phyloP scores from a whole-genome alignment of 1,139 yeast genomes.

The Debaryomyces psychrophilus region DNA sequence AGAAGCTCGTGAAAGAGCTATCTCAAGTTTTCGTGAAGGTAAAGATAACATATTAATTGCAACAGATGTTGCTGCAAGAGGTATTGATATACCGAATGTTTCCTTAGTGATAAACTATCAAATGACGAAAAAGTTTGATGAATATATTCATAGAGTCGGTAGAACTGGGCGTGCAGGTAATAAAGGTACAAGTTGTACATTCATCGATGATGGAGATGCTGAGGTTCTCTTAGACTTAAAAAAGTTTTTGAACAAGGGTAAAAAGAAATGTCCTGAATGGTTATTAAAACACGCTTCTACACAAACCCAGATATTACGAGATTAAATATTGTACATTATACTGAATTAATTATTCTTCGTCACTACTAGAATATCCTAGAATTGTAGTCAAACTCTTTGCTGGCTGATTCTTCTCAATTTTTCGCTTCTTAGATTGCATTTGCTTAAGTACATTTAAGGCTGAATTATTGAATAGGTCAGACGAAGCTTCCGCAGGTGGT shows the following conservation, averaged over 20 bases:
- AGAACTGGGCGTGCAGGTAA: slow-evolving; percentile 96
- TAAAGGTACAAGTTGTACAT: slow-evolving; percentile 73
- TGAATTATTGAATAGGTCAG: slow-evolving; percentile 9
- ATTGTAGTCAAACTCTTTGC: slow-evolving; percentile 13
- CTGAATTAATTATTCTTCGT: slow-evolving; percentile 24
- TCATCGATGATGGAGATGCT: slow-evolving; percentile 61
- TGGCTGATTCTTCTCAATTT: background rate
- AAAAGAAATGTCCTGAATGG: slow-evolving; percentile 57
- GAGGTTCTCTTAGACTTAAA: slow-evolving; percentile 56
- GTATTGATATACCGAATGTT: slow-evolving; percentile 87
- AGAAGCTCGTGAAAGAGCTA: slow-evolving; percentile 81
- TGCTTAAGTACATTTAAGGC: slow-evolving; percentile 12
- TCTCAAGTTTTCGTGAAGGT: slow-evolving; percentile 64
- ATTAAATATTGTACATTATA: slow-evolving; percentile 13
- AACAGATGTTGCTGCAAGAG: slow-evolving; percentile 96
- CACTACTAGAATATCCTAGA: slow-evolving; percentile 28
- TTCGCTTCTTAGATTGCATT: slow-evolving; percentile 5
- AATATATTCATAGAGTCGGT: slow-evolving; percentile 90
- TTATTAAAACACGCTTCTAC: slow-evolving; percentile 37
- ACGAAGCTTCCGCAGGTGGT: background rate
- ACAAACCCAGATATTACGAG: slow-evolving; percentile 16
- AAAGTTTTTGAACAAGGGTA: slow-evolving; percentile 51
- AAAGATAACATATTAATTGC: slow-evolving; percentile 73
- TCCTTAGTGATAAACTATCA: slow-evolving; percentile 84
- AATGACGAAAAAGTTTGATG: slow-evolving; percentile 76